phyloP scores from a whole-genome alignment of 2,329 filamentous ascomycete genomes.

The Paraphaeosphaeria sporulosa region DNA sequence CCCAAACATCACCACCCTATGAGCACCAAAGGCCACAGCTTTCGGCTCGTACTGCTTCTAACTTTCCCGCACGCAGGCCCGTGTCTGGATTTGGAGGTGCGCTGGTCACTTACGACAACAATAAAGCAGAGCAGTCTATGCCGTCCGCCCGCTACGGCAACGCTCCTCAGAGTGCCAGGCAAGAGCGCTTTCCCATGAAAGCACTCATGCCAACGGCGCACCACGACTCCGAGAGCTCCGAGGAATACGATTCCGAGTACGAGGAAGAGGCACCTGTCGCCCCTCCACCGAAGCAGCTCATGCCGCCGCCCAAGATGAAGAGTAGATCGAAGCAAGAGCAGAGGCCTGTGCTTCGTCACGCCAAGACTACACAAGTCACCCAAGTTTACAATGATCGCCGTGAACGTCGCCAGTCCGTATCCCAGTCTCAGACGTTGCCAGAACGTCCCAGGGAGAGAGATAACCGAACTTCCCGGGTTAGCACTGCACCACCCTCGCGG shows the following conservation, averaged over 20 bases:
- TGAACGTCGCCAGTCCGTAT: slow-evolving; percentile 20
- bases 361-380: slow-evolving; percentile 36
- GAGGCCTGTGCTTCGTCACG: slow-evolving; percentile 36
- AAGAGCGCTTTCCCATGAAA: slow-evolving; percentile 14
- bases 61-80: slow-evolving; percentile 27
- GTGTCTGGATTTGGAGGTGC: slow-evolving; percentile 26
- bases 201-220: slow-evolving; percentile 8
- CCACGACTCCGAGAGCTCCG: slow-evolving; percentile 25
- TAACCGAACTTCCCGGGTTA: slow-evolving; percentile 22
- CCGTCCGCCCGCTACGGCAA: slow-evolving; percentile 39
- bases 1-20: slow-evolving; percentile 31
- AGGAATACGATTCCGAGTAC: slow-evolving; percentile 23
- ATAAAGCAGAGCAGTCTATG: slow-evolving; percentile 26
- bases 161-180: slow-evolving; percentile 23
- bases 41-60: slow-evolving; percentile 30
- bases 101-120: slow-evolving; percentile 34
- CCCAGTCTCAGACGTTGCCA: slow-evolving; percentile 24
- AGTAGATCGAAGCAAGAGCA: slow-evolving; percentile 18
- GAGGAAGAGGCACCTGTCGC: slow-evolving; percentile 21
- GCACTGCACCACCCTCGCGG: slow-evolving; percentile 29
- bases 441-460: slow-evolving; percentile 27
- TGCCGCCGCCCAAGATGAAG: slow-evolving; percentile 34
- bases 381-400: slow-evolving; percentile 22
- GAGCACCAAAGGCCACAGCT: slow-evolving; percentile 32
- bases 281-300: slow-evolving; percentile 25